Base-by-base conservation (phyloP, 2,329 filamentous ascomycete species). In the Penicillium psychrosexuale region DNA sequence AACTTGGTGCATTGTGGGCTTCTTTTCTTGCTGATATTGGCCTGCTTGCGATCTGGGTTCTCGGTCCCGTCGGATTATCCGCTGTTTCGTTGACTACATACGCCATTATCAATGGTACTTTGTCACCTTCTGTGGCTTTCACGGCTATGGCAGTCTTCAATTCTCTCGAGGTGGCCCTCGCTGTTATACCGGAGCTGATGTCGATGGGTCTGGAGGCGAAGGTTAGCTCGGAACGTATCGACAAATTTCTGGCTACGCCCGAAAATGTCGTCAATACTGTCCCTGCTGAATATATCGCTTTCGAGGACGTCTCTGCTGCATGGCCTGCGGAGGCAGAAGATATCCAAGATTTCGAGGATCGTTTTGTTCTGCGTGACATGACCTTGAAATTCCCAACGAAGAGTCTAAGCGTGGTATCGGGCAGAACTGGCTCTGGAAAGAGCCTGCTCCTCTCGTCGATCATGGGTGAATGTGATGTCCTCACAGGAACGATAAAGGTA, bases 401-500 rank as follows among this genome's bases (percentile, higher is more conserved):
- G 17, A 85, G 89, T 62, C 75, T 94, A 8, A 91, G 84, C 19
- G 82, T 92, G 13, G 84, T 93, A 33, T 89, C 87, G 3, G 89
- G 89, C 0, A 87, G 87, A 67, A 93, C 89, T 0, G 89, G 90
- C 0, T 85, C 85, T 8, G 90, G 90, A 15, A 93, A 93, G 75
- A 90, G 86, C 69, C 74, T 93, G 37, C 75, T 94, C 59, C 78
- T 94, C 7, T 82, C 88, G 1, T 82, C 88, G 0, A 84, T 93
- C 27, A 80, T 93, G 5, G 89, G 89, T 2, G 90, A 93, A 71
- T 84, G 84, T 2, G 89, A 92, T 57, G 67, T 91, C 2, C 69
- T 92, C 0, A 72, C 77, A 0, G 89, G 89, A 1, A 77, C 73
- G 5, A 76, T 93, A 47, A 64, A 58, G 39, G 62, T 60, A 9